phyloP scores from a whole-genome alignment of 2,329 filamentous ascomycete species.

The Sordariomycetes sp. region DNA sequence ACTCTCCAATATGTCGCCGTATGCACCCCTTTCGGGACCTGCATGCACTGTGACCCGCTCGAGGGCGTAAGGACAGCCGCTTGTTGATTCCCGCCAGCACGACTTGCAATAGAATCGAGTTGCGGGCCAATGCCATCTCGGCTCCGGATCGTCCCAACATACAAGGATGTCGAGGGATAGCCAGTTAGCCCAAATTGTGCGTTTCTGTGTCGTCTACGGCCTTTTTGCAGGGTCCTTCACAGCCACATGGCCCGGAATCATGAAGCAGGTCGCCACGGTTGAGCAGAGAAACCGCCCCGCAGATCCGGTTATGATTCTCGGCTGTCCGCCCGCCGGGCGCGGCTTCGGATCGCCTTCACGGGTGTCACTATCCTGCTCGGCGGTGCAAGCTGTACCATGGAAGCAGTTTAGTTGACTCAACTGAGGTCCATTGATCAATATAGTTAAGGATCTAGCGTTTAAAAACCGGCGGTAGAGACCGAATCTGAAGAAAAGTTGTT shows the following conservation, averaged over 20 bases:
- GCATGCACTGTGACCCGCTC: too few species aligned
- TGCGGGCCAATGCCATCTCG: too few species aligned
- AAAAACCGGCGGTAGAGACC: not conserved
- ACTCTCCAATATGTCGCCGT: too few species aligned
- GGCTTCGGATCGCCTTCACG: constrained; percentile 51
- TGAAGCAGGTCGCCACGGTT: constrained; percentile 26
- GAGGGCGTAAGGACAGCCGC: too few species aligned
- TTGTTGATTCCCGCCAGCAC: too few species aligned
- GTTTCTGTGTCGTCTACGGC: constrained; percentile 52
- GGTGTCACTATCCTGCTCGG: constrained; percentile 16
- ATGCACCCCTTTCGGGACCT: too few species aligned
- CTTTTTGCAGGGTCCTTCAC: constrained; percentile 56
- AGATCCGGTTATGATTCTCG: constrained; percentile 40
- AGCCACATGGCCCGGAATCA: constrained; percentile 50
- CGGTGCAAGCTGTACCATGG: not conserved
- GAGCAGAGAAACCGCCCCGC: constrained; percentile 8
- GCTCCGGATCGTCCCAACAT: too few species aligned
- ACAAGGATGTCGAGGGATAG: too few species aligned
- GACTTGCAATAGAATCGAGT: too few species aligned
- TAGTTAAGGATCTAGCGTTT: not conserved
- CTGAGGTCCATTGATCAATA: not conserved
- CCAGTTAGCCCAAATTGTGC: too few species aligned
- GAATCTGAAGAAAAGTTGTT: not conserved
- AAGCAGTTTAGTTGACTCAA: not conserved
- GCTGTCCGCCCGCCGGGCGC: constrained; percentile 40